Conservation (phyloP, 2,329 filamentous ascomycete species). For the Penicillium oxalicum region DNA sequence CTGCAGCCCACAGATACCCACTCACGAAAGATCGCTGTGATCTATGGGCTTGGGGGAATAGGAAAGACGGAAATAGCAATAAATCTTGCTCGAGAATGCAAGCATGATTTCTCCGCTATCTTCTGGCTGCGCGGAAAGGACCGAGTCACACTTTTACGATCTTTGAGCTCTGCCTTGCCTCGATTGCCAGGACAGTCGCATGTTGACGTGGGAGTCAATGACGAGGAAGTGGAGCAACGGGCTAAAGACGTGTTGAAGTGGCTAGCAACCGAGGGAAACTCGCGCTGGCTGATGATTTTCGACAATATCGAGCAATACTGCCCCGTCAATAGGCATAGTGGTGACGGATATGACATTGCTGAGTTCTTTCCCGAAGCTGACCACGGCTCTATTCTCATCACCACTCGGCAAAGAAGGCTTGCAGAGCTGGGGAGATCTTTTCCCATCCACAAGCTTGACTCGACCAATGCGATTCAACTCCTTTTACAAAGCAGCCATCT, state of each 20-base stretch:
- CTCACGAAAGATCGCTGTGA: slow-evolving; percentile 12
- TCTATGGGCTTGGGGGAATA: slow-evolving; percentile 22
- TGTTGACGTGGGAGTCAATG: background rate
- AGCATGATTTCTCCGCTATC: slow-evolving; percentile 18
- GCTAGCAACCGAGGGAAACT: slow-evolving; percentile 12
- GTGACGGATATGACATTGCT: slow-evolving; percentile 23
- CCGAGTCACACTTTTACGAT: slow-evolving; percentile 13
- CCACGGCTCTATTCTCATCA: slow-evolving; percentile 42
- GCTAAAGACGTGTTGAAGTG: slow-evolving; percentile 11
- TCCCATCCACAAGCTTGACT: slow-evolving; percentile 28
- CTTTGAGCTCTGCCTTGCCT: slow-evolving; percentile 14
- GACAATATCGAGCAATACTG: slow-evolving; percentile 26
- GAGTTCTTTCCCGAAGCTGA: slow-evolving; percentile 27
- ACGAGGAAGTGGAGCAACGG: slow-evolving; percentile 13
- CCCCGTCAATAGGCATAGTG: slow-evolving; percentile 3
- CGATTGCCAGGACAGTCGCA: slow-evolving; percentile 9
- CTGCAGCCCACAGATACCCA: slow-evolving; percentile 6
- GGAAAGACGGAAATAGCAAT: slow-evolving; percentile 24
- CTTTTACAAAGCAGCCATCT: slow-evolving; percentile 12
- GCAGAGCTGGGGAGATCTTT: slow-evolving; percentile 31
- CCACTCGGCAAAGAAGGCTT: slow-evolving; percentile 30
- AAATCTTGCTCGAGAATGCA: slow-evolving; percentile 17
- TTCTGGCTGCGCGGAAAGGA: slow-evolving; percentile 25
- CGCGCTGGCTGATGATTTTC: slow-evolving; percentile 25
- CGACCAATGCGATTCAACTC: slow-evolving; percentile 6